Conservation (phyloP, 2,329 filamentous ascomycete genomes). For the Penicillium sp. region DNA sequence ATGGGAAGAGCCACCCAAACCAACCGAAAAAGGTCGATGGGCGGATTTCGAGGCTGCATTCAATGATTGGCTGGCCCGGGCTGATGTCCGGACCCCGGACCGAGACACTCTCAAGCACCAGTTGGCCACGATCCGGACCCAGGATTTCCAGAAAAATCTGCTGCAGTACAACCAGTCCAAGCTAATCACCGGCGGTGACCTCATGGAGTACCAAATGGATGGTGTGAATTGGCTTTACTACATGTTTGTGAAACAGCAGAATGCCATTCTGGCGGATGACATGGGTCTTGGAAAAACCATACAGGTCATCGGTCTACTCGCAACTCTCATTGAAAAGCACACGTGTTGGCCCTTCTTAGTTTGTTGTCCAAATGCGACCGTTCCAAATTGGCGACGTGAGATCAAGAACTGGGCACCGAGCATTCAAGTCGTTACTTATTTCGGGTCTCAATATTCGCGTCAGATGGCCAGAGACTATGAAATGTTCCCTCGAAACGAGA, state of each 20-base stretch:
- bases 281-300: slow-evolving; percentile 99
- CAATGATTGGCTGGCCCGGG: slow-evolving; percentile 75
- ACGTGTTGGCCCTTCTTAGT: slow-evolving; percentile 87
- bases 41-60: slow-evolving; percentile 78
- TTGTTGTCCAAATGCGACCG: slow-evolving; percentile 91
- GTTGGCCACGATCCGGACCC: slow-evolving; percentile 61
- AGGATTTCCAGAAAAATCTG: slow-evolving; percentile 61
- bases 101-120: slow-evolving; percentile 58
- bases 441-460: slow-evolving; percentile 70
- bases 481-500: slow-evolving; percentile 63
- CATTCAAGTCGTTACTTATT: slow-evolving; percentile 86
- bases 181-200: slow-evolving; percentile 67
- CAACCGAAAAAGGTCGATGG: slow-evolving; percentile 62
- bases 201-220: slow-evolving; percentile 92
- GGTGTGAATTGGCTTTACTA: slow-evolving; percentile 93
- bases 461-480: slow-evolving; percentile 77
- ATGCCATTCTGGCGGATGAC: slow-evolving; percentile 89
- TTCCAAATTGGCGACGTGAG: slow-evolving; percentile 95
- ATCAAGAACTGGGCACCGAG: slow-evolving; percentile 89
- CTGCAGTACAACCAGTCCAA: slow-evolving; percentile 68
- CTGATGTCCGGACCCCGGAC: slow-evolving; percentile 62
- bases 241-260: slow-evolving; percentile 77
- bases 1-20: slow-evolving; percentile 75
- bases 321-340: slow-evolving; percentile 64
- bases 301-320: slow-evolving; percentile 79